Percentiles rank a stretch among this genome's conserved stretches.
These are phyloP conservation scores for Dissophora ornata DNA, from an alignment of 192 early-diverging fungal species.

Conservation along the genomic window DNA sequence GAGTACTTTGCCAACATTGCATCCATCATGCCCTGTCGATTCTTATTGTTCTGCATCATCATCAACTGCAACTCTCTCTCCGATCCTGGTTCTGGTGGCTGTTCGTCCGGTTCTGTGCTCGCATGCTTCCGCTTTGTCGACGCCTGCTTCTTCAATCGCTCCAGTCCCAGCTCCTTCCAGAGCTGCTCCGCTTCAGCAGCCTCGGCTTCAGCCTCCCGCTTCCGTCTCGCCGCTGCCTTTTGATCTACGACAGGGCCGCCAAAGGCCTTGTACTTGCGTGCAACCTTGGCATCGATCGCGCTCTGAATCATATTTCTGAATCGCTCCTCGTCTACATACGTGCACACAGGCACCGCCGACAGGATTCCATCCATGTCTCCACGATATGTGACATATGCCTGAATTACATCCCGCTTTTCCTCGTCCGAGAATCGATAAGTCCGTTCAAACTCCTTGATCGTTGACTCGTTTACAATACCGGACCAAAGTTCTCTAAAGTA, in stretches of 20 bases:
- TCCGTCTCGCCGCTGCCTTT: constrained; percentile 62
- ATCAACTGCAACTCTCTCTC: constrained; percentile 63
- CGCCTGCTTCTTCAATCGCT: constrained; percentile 61
- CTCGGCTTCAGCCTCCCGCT: constrained; percentile 66
- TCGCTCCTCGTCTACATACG: constrained; percentile 72
- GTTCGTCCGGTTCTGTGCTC: constrained; percentile 38
- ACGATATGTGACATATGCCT: constrained; percentile 70
- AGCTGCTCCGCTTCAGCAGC: constrained; percentile 70
- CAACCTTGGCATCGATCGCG: constrained; percentile 68
- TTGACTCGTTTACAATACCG: constrained; percentile 75
- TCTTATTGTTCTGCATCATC: constrained; percentile 61
- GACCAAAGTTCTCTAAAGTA: constrained; percentile 84
- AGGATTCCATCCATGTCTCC: constrained; percentile 82
- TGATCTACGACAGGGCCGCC: constrained; percentile 59
- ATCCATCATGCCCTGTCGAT: constrained; percentile 66
- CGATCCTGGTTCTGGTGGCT: constrained; percentile 54
- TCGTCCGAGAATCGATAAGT: constrained; percentile 84
- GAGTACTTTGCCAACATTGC: constrained; percentile 62
- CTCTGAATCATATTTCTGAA: constrained; percentile 71
- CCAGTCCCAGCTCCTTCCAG: constrained; percentile 67
- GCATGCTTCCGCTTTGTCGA: constrained; percentile 37
- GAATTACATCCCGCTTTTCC: constrained; percentile 76
- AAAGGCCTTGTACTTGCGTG: constrained; percentile 65
- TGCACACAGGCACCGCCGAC: constrained; percentile 66
- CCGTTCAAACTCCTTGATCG: constrained; percentile 77